These are phyloP conservation scores for Adansonia rubrostipa DNA, from an alignment of 441 rosid species.

Conservation along the genomic window DNA sequence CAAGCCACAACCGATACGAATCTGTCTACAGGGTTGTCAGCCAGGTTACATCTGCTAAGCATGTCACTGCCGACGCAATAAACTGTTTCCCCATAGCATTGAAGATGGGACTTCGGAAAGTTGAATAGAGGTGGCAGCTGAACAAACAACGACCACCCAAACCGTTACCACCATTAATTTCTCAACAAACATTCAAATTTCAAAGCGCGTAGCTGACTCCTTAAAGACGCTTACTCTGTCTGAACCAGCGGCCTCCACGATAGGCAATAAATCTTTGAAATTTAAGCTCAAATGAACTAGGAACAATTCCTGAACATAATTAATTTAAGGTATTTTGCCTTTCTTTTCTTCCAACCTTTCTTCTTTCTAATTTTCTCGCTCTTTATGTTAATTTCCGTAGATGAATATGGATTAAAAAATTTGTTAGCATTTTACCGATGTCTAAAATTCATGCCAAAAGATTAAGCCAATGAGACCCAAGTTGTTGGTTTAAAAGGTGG, in stretches of 20 bases:
- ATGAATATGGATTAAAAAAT: too few species aligned
- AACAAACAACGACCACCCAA: neutral
- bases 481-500: too few species aligned
- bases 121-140: conserved; percentile 81
- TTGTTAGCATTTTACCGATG: too few species aligned
- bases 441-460: too few species aligned
- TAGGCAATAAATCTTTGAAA: neutral
- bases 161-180: neutral
- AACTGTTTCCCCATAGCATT: conserved; percentile 69
- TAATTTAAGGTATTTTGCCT: too few species aligned
- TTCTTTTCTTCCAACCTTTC: too few species aligned
- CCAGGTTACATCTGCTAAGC: conserved; percentile 49
- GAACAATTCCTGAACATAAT: too few species aligned
- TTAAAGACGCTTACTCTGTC: neutral
- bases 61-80: conserved; percentile 52
- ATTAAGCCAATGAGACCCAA: too few species aligned
- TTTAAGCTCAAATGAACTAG: neutral
- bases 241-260: neutral
- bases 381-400: too few species aligned
- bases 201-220: neutral
- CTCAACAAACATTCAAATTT: neutral
- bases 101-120: conserved; percentile 85
- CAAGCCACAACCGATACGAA: conserved; percentile 59
- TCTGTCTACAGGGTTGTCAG: conserved; percentile 55
- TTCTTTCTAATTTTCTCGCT: too few species aligned